Base-by-base conservation (phyloP, 495 filamentous ascomycete species). In the Amphirosellinia nigrospora region DNA sequence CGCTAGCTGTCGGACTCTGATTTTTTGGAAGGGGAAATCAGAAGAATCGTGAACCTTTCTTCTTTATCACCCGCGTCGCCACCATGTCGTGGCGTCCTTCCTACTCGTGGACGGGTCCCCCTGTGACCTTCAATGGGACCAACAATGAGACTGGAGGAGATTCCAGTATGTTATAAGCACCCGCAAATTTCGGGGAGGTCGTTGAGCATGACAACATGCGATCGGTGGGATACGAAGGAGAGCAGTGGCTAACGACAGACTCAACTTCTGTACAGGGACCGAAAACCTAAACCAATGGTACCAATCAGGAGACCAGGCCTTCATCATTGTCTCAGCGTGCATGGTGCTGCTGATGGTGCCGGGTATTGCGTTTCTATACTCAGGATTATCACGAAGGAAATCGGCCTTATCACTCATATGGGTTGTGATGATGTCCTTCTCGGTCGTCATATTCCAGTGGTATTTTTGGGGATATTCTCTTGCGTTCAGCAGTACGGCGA, bases 391-490 rank as follows among this genome's bases (percentile, higher is more conserved):
- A 13, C 92, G 96, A 65, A 85, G 96, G 79, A 99, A 99, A 85
- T 97, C 94, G 0, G 96, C 96, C 39, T 85, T 99, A 58, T 97
- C 94, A 26, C 86, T 98, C 68, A 93, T 99, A 81, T 98, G 96
- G 96, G 91, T 96, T 4, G 93, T 90, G 71, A 89, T 98, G 80
- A 97, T 96, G 88, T 93, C 94, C 11, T 91, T 91, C 64, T 94
- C 93, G 34, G 90, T 99, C 64, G 86, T 96, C 32, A 91, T 92
- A 52, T 97, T 98, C 84, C 96, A 98, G 79, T 99, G 96, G 95
- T 99, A 98, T 84, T 97, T 99, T 85, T 98, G 96, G 96, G 96
- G 96, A 36, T 98, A 97, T 77, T 97, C 94, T 9, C 83, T 99
- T 52, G 89, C 96, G 39, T 97, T 98, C 83, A 96, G 93, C 70